phyloP scores from a whole-genome alignment of 139 green algal genomes.

The Chlorella sp. region DNA sequence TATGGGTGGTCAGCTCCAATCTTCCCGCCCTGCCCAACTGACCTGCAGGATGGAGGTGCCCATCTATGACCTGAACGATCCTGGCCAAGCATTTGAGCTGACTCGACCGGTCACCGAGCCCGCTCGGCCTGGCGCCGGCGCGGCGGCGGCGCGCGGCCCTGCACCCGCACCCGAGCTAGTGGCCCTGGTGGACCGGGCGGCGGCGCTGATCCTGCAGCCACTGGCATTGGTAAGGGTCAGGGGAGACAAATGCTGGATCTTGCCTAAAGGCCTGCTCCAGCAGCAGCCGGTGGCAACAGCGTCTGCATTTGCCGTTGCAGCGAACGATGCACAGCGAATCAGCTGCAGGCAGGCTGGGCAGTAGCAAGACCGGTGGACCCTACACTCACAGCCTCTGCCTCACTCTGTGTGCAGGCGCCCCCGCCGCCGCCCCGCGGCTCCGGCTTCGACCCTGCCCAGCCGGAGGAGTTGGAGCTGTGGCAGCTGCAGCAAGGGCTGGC shows the following conservation, averaged over 20 bases:
- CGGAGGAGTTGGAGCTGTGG: slow-evolving; percentile 33
- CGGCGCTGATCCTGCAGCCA: slow-evolving; percentile 14
- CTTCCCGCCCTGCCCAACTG: too few species aligned
- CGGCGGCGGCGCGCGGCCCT: neutral
- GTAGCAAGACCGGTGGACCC: too few species aligned
- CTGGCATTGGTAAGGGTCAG: slow-evolving; percentile 5
- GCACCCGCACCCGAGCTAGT: neutral
- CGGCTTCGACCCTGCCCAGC: neutral
- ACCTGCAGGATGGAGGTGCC: neutral
- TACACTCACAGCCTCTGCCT: too few species aligned
- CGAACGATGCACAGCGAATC: too few species aligned
- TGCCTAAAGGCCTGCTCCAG: too few species aligned
- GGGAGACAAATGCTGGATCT: neutral
- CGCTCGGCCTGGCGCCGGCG: neutral
- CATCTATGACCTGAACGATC: slow-evolving; percentile 46
- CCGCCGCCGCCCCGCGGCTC: neutral
- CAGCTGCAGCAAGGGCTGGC: slow-evolving; percentile 44
- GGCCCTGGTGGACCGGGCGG: neutral
- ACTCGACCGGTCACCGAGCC: neutral
- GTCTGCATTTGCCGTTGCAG: too few species aligned
- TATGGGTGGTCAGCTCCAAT: too few species aligned
- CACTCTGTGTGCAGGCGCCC: neutral
- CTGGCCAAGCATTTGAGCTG: slow-evolving; percentile 40
- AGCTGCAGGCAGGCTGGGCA: too few species aligned
- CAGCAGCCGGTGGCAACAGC: too few species aligned